phyloP scores from a whole-genome alignment of 305 asterid genomes.

The Vinca major region DNA sequence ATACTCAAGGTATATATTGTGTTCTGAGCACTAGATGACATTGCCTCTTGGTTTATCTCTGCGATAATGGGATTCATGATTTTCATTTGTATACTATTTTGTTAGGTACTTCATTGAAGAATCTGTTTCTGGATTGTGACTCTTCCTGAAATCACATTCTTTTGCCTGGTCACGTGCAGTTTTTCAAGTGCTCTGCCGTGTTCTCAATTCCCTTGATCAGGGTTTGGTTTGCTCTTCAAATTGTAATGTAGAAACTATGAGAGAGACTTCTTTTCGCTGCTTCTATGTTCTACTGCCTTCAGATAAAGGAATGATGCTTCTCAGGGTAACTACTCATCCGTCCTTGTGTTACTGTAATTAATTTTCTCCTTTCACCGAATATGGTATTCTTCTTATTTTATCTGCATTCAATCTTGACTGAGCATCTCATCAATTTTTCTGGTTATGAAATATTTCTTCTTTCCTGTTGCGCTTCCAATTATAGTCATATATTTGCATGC shows the following conservation, averaged over 20 bases:
- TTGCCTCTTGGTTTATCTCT: neutral
- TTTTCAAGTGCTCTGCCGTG: slow-evolving; percentile 60
- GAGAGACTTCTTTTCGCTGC: slow-evolving; percentile 58
- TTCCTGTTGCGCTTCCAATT: neutral
- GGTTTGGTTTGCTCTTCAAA: slow-evolving; percentile 85
- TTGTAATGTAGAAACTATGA: slow-evolving; percentile 64
- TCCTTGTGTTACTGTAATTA: neutral
- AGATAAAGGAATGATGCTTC: slow-evolving; percentile 77
- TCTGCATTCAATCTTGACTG: neutral
- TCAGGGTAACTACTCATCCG: slow-evolving; percentile 49
- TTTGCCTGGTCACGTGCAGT: slow-evolving; percentile 42
- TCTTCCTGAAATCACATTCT: slow-evolving; percentile 7
- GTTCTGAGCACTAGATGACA: slow-evolving; percentile 2
- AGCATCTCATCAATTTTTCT: neutral
- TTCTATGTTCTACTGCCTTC: slow-evolving; percentile 89
- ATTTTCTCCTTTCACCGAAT: neutral
- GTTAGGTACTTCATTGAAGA: neutral
- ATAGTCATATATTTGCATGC: neutral
- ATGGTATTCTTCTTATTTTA: neutral
- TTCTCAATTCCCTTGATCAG: slow-evolving; percentile 71
- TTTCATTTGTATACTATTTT: neutral
- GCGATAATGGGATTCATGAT: neutral
- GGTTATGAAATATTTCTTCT: neutral
- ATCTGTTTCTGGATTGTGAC: neutral
- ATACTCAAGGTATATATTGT: slow-evolving; percentile 42